Conservation (phyloP, 164 flowering plant genomes). For the Echeveria elegans region DNA sequence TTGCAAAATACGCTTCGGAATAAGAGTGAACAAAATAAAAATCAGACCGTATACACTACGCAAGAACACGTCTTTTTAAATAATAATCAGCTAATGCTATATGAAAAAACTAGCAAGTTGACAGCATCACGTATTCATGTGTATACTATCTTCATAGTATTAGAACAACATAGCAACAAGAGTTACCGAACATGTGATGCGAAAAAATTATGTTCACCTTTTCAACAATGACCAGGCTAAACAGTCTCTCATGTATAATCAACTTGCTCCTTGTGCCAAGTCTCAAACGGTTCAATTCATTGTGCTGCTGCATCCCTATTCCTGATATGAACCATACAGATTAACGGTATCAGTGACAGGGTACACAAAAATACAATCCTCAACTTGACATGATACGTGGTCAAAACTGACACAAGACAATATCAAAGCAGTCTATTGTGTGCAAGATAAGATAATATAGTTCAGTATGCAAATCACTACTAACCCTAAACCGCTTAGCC, state of each 20-base stretch:
- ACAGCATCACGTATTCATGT: not conserved
- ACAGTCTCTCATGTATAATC: not conserved
- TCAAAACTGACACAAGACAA: not conserved
- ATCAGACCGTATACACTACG: too few relatives aligned
- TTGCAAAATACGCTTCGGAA: too few relatives aligned
- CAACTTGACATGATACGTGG: not conserved
- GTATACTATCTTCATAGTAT: not conserved
- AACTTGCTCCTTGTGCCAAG: not conserved
- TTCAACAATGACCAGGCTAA: not conserved
- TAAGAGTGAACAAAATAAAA: too few relatives aligned
- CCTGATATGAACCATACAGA: conserved; percentile 1
- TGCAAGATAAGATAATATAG: not conserved
- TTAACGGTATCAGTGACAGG: not conserved
- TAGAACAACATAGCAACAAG: not conserved
- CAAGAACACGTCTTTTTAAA: too few relatives aligned
- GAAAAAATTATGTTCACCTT: not conserved
- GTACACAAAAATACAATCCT: not conserved
- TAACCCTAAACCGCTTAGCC: conserved; percentile 67
- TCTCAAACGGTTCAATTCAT: not conserved
- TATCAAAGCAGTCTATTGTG: not conserved
- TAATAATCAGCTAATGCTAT: too few relatives aligned
- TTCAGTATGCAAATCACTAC: conserved; percentile 10
- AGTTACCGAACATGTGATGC: not conserved
- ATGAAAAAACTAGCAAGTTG: not conserved
- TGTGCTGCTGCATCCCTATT: not conserved